These are phyloP conservation scores for Geotrichum candidum DNA, from an alignment of 1,139 yeast genomes.

Conservation along the genomic window DNA sequence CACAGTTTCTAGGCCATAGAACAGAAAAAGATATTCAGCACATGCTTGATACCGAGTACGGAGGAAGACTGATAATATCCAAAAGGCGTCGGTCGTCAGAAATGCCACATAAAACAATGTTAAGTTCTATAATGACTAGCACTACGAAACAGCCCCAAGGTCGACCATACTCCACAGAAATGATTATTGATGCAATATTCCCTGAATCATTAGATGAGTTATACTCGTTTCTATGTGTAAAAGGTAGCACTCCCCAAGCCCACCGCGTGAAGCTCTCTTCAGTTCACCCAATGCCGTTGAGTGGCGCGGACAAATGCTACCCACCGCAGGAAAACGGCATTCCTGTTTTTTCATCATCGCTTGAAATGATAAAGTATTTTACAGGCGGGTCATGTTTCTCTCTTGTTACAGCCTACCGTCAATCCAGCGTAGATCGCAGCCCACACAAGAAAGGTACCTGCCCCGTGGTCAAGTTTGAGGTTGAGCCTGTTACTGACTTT, in stretches of 20 bases:
- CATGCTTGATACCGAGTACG: not conserved
- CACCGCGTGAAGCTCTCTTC: slow-evolving; percentile 12
- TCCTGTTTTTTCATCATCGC: slow-evolving; percentile 11
- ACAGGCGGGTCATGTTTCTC: slow-evolving; percentile 12
- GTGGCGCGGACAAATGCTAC: not conserved
- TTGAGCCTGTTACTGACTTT: slow-evolving; percentile 14
- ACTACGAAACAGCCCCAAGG: slow-evolving; percentile 13
- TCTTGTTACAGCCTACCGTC: slow-evolving; percentile 15
- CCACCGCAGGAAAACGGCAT: not conserved
- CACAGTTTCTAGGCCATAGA: not conserved
- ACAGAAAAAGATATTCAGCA: not conserved
- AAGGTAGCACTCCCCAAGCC: slow-evolving; percentile 5
- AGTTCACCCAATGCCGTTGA: not conserved
- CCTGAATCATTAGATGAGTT: slow-evolving; percentile 14
- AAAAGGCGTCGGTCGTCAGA: not conserved
- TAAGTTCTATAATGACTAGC: not conserved
- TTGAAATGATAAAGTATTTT: slow-evolving; percentile 10
- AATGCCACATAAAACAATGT: not conserved
- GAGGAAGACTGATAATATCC: not conserved
- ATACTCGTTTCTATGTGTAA: slow-evolving; percentile 10
- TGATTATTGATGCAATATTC: slow-evolving; percentile 16
- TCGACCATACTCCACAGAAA: slow-evolving; percentile 16
- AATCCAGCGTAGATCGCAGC: slow-evolving; percentile 11
- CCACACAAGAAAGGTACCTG: slow-evolving; percentile 17
- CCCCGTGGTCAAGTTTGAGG: slow-evolving; percentile 17